Evolutionary conservation across 2,329 filamentous ascomycete species (phyloP).

Genomic region (Fusarium virguliforme): DNA sequence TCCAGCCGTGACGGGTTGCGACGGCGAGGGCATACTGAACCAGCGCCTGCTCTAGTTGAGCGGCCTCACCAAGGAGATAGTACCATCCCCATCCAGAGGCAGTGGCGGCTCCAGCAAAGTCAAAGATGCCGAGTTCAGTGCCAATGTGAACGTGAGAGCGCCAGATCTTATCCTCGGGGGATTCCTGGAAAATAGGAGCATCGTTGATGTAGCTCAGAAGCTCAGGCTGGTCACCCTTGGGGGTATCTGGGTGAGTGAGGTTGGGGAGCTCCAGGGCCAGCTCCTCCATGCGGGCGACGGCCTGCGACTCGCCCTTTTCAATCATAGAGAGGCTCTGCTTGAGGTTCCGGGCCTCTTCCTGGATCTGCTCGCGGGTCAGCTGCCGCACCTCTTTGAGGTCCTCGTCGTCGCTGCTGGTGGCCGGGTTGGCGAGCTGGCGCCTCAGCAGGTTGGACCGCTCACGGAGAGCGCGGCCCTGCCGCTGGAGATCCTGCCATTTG

Average conservation of each 20-base stretch:
- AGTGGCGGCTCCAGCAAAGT: conserved; percentile 86
- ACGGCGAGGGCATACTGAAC: conserved; percentile 87
- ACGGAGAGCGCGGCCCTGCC: conserved; percentile 72
- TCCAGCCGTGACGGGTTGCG: conserved; percentile 83
- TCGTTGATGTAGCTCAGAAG: conserved; percentile 87
- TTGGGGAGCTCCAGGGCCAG: conserved; percentile 89
- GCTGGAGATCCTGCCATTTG: conserved; percentile 74
- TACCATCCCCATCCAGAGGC: conserved; percentile 98
- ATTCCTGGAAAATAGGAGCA: conserved; percentile 64
- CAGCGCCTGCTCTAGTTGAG: conserved; percentile 94
- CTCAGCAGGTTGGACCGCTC: conserved; percentile 78
- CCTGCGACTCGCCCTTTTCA: conserved; percentile 72
- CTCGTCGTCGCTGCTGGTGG: conserved; percentile 62
- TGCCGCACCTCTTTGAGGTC: conserved; percentile 56
- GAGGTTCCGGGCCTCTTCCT: conserved; percentile 75
- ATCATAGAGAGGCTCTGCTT: conserved; percentile 75
- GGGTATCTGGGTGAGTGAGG: conserved; percentile 83
- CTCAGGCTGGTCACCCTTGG: conserved; percentile 75
- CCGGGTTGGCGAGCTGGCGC: conserved; percentile 67
- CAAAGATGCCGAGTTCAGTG: conserved; percentile 86
- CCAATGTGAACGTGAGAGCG: conserved; percentile 91
- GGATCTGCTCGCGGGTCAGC: conserved; percentile 67
- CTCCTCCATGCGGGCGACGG: conserved; percentile 77
- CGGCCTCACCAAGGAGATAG: conserved; percentile 92
- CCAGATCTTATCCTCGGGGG: conserved; percentile 62